phyloP scores from a whole-genome alignment of 2,329 filamentous ascomycete species.

The Lachnellula arida region DNA sequence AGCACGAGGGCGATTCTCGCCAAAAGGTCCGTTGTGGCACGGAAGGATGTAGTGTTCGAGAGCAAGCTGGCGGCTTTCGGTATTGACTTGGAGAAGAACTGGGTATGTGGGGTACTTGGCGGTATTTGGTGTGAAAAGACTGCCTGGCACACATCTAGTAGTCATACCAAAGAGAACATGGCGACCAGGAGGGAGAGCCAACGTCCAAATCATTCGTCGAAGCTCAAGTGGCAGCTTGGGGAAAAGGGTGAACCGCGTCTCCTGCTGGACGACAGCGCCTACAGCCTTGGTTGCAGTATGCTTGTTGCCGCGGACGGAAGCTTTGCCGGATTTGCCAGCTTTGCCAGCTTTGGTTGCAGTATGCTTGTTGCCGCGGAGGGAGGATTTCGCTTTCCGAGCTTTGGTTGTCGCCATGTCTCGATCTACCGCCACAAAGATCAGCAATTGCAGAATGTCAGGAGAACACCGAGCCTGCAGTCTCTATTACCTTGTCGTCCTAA shows the following conservation, averaged over 20 bases:
- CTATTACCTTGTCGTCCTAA: no score
- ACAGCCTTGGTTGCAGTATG: background rate
- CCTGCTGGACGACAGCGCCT: background rate
- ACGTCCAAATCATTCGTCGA: background rate
- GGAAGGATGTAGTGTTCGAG: background rate
- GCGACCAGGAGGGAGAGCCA: background rate
- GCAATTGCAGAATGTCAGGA: no score
- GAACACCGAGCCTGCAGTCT: no score
- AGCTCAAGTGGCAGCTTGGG: background rate
- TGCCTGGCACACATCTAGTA: no score
- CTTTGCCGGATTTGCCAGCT: background rate
- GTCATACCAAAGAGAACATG: background rate
- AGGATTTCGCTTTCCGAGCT: no score
- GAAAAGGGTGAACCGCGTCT: background rate
- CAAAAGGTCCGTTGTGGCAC: background rate
- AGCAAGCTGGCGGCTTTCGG: background rate
- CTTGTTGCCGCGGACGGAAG: background rate
- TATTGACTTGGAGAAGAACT: background rate
- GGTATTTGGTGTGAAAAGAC: background rate
- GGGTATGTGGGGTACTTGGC: background rate
- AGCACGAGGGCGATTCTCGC: background rate
- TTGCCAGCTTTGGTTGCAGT: background rate
- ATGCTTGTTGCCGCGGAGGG: background rate
- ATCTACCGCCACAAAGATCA: no score
- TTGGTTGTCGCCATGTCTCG: no score